Evolutionary conservation across 257 asterid genomes (phyloP).

Genomic region (Solanum pinnatisectum): DNA sequence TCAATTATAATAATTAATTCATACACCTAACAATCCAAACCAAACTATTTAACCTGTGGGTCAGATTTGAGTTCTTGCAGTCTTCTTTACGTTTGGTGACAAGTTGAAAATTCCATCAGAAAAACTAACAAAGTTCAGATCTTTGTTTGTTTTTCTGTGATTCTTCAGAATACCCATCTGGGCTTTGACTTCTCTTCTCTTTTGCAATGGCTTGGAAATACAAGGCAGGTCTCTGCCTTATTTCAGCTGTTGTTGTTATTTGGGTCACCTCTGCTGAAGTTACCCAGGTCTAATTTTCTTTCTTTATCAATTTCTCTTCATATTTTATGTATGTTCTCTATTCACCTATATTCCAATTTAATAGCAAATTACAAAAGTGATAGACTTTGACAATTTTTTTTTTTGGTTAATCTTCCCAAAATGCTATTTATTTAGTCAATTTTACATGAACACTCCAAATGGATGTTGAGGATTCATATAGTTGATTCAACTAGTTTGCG

Average conservation of each 20-base stretch:
- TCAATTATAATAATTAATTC: not conserved
- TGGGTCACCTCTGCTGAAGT: slow-evolving; percentile 99
- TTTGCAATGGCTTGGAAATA: slow-evolving; percentile 81
- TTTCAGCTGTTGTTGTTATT: slow-evolving; percentile 86
- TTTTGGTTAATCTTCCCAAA: not conserved
- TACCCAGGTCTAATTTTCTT: slow-evolving; percentile 57
- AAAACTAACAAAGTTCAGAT: slow-evolving; percentile 19
- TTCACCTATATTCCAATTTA: not conserved
- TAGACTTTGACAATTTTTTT: not conserved
- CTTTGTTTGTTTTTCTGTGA: slow-evolving; percentile 13
- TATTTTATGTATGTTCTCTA: not conserved
- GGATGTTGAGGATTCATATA: not conserved
- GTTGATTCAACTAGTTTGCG: not conserved
- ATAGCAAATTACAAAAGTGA: not conserved
- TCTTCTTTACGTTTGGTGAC: not conserved
- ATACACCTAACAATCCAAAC: not conserved
- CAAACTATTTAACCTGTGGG: not conserved
- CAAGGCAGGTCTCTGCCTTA: slow-evolving; percentile 69
- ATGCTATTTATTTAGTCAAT: not conserved
- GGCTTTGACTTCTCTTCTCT: slow-evolving; percentile 9
- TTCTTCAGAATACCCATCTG: slow-evolving; percentile 28
- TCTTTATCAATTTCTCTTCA: not conserved
- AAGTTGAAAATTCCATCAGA: not conserved
- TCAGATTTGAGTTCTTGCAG: not conserved
- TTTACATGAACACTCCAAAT: not conserved